A percentile compares a stretch with the other conserved stretches of the same genome.
phyloP scores from a whole-genome alignment of 225 moss, liverwort and hornwort genomes.

The Ulota crispa region DNA sequence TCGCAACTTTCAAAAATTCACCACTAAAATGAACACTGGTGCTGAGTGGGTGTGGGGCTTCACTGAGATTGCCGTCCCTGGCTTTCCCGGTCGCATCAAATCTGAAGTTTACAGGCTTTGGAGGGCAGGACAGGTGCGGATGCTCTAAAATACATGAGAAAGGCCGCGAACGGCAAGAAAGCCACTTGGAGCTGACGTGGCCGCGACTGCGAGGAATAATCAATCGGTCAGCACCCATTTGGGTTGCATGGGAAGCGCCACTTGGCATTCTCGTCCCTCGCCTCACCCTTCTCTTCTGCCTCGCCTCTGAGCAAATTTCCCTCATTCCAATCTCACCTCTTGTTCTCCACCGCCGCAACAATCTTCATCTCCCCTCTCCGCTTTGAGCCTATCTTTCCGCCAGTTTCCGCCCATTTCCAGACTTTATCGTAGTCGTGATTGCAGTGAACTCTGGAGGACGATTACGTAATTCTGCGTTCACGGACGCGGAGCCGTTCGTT shows the following conservation, averaged over 20 bases:
- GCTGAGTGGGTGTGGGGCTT: too few species aligned
- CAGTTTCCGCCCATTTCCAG: not conserved
- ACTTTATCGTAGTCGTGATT: not conserved
- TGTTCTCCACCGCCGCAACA: not conserved
- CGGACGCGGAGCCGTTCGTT: not conserved
- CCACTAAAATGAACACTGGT: too few species aligned
- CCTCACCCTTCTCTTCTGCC: not conserved
- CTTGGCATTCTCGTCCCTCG: conserved; percentile 15
- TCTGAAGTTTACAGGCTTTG: too few species aligned
- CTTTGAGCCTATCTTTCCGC: not conserved
- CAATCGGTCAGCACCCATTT: not conserved
- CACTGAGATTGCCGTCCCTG: too few species aligned
- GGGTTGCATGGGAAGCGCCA: not conserved
- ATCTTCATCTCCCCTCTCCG: not conserved
- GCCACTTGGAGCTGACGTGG: too few species aligned
- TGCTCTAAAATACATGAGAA: too few species aligned
- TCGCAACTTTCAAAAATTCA: too few species aligned
- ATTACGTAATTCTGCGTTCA: too few species aligned
- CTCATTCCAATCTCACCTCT: not conserved
- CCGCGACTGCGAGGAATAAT: too few species aligned
- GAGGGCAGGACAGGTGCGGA: too few species aligned
- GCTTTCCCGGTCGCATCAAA: too few species aligned
- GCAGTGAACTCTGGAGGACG: not conserved
- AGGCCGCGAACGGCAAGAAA: too few species aligned
- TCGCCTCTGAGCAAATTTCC: not conserved